phyloP scores from a whole-genome alignment of 208 protist genomes.

The Phytomonas francai region DNA sequence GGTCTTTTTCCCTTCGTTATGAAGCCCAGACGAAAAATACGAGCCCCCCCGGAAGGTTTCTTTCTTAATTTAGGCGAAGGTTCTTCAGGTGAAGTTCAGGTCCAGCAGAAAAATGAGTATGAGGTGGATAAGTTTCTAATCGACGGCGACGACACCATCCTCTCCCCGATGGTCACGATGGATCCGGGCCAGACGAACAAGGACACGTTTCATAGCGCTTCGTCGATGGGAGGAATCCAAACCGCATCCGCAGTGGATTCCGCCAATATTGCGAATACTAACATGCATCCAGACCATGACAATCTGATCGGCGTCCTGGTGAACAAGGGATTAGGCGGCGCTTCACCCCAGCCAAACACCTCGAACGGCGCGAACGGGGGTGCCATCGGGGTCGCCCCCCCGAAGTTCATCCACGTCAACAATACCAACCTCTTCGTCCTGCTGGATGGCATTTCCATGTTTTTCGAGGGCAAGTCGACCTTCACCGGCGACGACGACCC shows the following conservation, averaged over 20 bases:
- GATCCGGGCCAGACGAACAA: conserved; percentile 8
- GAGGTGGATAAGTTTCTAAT: conserved; percentile 72
- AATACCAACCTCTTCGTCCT: conserved; percentile 87
- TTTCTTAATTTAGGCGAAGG: conserved; percentile 34
- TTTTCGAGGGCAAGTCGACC: conserved; percentile 66
- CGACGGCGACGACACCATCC: conserved; percentile 58
- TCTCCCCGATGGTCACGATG: conserved; percentile 72
- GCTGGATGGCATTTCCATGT: conserved; percentile 84
- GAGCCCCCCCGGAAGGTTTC: conserved; percentile 18
- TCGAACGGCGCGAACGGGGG: conserved; percentile 11
- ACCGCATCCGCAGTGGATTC: neutral
- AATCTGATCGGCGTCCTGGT: neutral
- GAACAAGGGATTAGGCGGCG: conserved; percentile 6
- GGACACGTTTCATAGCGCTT: neutral
- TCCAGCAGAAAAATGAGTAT: conserved; percentile 52
- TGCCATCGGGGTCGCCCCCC: neutral
- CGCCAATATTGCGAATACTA: neutral
- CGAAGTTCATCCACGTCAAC: conserved; percentile 83
- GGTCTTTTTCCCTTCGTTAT: conserved; percentile 6
- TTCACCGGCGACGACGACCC: conserved; percentile 53
- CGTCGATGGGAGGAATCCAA: neutral
- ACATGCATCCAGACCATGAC: neutral
- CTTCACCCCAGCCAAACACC: conserved; percentile 1
- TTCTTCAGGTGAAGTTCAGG: conserved; percentile 42
- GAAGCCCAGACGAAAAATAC: conserved; percentile 10